phyloP scores from a whole-genome alignment of 1,139 yeast genomes.

The Yamadazyma friedrichii region DNA sequence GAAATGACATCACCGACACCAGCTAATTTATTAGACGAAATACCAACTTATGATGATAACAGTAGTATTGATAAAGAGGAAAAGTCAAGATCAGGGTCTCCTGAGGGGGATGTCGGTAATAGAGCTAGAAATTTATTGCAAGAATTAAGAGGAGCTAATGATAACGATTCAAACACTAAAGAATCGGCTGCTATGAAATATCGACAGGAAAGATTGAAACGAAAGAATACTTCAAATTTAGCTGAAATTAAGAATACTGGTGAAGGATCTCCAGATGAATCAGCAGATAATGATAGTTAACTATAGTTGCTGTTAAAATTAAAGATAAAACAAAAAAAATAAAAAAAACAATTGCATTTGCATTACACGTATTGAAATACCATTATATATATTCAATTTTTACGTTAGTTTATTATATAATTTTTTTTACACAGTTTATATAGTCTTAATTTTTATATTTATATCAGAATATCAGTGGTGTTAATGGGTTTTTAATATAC shows the following conservation, averaged over 20 bases:
- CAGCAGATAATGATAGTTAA: not conserved
- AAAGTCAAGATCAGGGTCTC: constrained; percentile 19
- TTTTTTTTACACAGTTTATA: not conserved
- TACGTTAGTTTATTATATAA: not conserved
- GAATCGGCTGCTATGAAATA: constrained; percentile 37
- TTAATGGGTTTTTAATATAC: constrained; percentile 1
- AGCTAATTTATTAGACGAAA: not conserved
- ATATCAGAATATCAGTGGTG: not conserved
- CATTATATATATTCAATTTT: not conserved
- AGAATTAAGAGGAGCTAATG: constrained; percentile 49
- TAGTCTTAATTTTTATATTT: constrained; percentile 2
- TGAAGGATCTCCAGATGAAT: not conserved
- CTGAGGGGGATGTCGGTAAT: constrained; percentile 43
- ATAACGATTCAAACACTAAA: constrained; percentile 9
- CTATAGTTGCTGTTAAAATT: not conserved
- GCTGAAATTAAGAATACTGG: not conserved
- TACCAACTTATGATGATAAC: not conserved
- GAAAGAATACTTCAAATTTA: constrained; percentile 3
- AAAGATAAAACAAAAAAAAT: not conserved
- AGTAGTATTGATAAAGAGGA: constrained; percentile 12
- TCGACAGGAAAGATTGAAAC: constrained; percentile 32
- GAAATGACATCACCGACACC: constrained; percentile 16
- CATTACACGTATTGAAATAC: not conserved
- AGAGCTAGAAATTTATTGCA: constrained; percentile 61
- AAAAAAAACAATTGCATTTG: not conserved